Percentiles rank a stretch among this genome's conserved stretches.
These are phyloP conservation scores for Isabelozyma rhagii DNA, from an alignment of 805 yeast species.

Conservation along the genomic window DNA sequence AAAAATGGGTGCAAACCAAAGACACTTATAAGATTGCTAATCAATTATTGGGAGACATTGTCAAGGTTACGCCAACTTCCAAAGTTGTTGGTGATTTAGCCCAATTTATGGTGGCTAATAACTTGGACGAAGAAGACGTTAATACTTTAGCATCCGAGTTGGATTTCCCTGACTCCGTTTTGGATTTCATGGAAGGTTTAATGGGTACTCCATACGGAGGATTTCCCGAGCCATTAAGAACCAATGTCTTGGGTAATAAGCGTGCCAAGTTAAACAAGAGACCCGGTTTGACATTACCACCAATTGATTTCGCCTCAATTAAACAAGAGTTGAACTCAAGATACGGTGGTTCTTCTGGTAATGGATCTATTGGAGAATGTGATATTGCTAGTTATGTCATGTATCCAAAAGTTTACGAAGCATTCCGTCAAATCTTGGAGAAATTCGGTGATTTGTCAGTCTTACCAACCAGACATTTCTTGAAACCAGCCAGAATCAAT, in stretches of 20 bases:
- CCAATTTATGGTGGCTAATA: slow-evolving; percentile 98
- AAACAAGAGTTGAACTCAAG: slow-evolving; percentile 71
- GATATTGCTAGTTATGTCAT: slow-evolving; percentile 95
- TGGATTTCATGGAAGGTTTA: slow-evolving; percentile 98
- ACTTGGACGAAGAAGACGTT: slow-evolving; percentile 82
- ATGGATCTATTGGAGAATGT: slow-evolving; percentile 61
- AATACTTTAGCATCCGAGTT: slow-evolving; percentile 80
- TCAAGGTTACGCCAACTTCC: slow-evolving; percentile 99
- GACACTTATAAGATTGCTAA: slow-evolving; percentile 92
- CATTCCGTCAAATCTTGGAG: slow-evolving; percentile 68
- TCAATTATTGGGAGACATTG: slow-evolving; percentile 88
- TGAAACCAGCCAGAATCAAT: slow-evolving; percentile 81
- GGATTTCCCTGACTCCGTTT: slow-evolving; percentile 98
- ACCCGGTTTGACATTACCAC: slow-evolving; percentile 89
- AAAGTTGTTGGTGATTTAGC: slow-evolving; percentile 99
- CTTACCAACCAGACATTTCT: slow-evolving; percentile 87
- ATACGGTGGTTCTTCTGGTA: slow-evolving; percentile 46
- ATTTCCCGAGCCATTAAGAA: slow-evolving; percentile 98
- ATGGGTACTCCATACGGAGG: slow-evolving; percentile 99
- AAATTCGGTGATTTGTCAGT: slow-evolving; percentile 91
- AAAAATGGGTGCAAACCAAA: slow-evolving; percentile 95
- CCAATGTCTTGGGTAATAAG: slow-evolving; percentile 86
- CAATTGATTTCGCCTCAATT: slow-evolving; percentile 72
- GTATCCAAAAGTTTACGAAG: slow-evolving; percentile 98
- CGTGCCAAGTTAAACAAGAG: slow-evolving; percentile 84